Base-by-base conservation (phyloP, 106 monocot species). In the Gastrodia elata region DNA sequence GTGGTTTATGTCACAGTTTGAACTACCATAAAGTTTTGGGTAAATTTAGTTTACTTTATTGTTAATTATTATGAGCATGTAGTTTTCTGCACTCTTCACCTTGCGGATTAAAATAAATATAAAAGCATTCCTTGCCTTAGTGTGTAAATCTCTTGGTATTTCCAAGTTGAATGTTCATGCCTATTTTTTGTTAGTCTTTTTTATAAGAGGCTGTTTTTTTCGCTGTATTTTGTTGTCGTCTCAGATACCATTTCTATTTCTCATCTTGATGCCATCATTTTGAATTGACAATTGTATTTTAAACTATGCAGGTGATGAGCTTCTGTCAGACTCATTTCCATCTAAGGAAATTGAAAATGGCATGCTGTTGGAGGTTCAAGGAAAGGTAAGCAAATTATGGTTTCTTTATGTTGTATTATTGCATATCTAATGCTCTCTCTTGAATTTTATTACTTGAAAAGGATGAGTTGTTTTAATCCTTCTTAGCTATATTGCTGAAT, bases 321-420 rank as follows among this genome's bases (percentile, higher is more conserved):
- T 94, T 41, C 75, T 94, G 41, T 94, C 94, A 4, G 93, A 94
- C 68, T 94, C 93, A 22, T 94, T 94, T 52, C 82, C 80, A 10
- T 87, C 80, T 79, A 84, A 73, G 49, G 90, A 90, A 77, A 83
- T 88, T 70, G 85, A 90, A 71, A 94, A 94, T 84, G 90, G 93
- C 42, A 79, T 90, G 32, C 71, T 94, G 41, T 94, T 90, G 93
- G 93, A 94, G 73, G 93, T 94, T 44, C 86, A 90, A 0, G 94
- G 94, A 39, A 94, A 94, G 86, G 94, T 94, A 14, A 57, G 92
- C 41, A 25, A 71, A 6, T 71, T 15, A 13, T 39, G 24, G 0
- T 71, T 52, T n/a, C 4, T 22, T 22, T 52, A 5, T 52, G 2
- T 16, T 7, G 22, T n/a, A n/a, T 22, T 52, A 0, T 22, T 52